Conservation (phyloP, 805 yeast genomes). For the Saturnispora sanitii region DNA sequence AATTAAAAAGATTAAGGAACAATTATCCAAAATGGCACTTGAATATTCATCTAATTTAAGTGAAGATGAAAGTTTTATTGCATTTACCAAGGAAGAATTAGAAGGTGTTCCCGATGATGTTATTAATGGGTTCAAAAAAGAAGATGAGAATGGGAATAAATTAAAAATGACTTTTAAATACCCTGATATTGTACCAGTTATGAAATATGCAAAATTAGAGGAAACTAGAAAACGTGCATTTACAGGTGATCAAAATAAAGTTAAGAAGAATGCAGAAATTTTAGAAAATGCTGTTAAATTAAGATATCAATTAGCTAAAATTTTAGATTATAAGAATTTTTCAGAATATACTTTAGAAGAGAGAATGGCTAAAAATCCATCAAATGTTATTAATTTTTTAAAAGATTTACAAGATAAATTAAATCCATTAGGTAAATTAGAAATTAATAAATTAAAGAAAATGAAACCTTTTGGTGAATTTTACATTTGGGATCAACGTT, state of each 20-base stretch:
- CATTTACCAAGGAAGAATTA: slow-evolving; percentile 55
- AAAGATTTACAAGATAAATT: slow-evolving; percentile 51
- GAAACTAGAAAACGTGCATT: slow-evolving; percentile 60
- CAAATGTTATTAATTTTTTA: slow-evolving; percentile 51
- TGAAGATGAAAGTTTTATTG: slow-evolving; percentile 54
- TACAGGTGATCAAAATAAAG: slow-evolving; percentile 59
- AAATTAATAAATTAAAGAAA: slow-evolving; percentile 36
- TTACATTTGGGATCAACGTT: slow-evolving; percentile 69
- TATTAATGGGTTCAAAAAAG: slow-evolving; percentile 45
- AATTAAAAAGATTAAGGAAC: slow-evolving; percentile 49
- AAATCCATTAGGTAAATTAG: slow-evolving; percentile 48
- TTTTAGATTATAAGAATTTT: slow-evolving; percentile 58
- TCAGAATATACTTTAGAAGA: slow-evolving; percentile 66
- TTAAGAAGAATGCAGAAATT: slow-evolving; percentile 52
- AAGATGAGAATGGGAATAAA: slow-evolving; percentile 30
- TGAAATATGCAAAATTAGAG: slow-evolving; percentile 56
- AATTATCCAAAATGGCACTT: slow-evolving; percentile 42
- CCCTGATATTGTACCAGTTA: slow-evolving; percentile 71
- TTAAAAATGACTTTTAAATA: slow-evolving; percentile 69
- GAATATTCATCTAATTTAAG: slow-evolving; percentile 57
- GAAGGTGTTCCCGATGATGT: slow-evolving; percentile 65
- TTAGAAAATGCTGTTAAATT: slow-evolving; percentile 49
- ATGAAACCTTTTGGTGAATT: slow-evolving; percentile 42
- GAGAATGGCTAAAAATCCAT: slow-evolving; percentile 68
- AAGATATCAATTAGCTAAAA: slow-evolving; percentile 51